Evolutionary conservation across 2,329 filamentous ascomycete species (phyloP).

Genomic region (Eutypa lata): DNA sequence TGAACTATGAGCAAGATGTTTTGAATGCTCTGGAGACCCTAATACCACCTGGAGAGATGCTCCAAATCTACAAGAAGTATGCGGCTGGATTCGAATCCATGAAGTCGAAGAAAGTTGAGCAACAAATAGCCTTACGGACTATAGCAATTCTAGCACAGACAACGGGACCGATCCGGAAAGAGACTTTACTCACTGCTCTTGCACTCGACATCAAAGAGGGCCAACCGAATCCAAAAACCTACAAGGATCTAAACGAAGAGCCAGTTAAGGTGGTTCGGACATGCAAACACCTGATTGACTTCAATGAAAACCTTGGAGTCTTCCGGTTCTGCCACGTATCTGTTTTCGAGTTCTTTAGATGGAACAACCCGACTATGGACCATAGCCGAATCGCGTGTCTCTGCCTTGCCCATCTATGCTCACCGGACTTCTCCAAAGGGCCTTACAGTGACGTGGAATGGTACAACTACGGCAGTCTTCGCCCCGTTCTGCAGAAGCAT

Average conservation of each 20-base stretch:
- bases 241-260: background rate
- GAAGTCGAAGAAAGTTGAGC: background rate
- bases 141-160: too few species aligned
- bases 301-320: background rate
- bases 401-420: background rate
- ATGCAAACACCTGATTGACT: background rate
- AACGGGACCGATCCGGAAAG: too few species aligned
- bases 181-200: too few species aligned
- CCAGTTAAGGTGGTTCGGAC: background rate
- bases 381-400: background rate
- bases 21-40: background rate
- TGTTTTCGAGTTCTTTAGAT: background rate
- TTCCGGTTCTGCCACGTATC: background rate
- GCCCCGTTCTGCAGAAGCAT: background rate
- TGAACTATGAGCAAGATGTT: background rate
- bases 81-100: background rate
- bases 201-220: too few species aligned
- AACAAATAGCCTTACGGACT: background rate
- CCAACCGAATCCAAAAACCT: background rate
- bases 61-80: background rate
- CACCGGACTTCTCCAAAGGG: background rate
- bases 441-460: background rate
- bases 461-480: background rate
- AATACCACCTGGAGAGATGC: background rate
- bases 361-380: background rate